Evolutionary conservation across 139 green algal genomes (phyloP), one percentile per base, ranked within the genome.

Genomic region (Haematococcus lacustris): DNA sequence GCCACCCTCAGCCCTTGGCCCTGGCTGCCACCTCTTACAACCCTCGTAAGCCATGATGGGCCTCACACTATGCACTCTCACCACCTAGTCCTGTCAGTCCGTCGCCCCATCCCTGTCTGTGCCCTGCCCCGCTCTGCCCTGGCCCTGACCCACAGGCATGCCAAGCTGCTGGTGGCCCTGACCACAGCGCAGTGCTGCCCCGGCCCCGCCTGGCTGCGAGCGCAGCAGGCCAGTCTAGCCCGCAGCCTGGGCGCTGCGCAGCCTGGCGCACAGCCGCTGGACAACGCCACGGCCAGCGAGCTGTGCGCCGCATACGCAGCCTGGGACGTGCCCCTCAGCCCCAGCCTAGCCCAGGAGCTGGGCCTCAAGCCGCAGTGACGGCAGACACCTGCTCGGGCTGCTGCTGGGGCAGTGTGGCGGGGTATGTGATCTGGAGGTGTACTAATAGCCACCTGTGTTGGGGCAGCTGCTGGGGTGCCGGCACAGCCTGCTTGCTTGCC

Each of bases 131-230:
- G n/a, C n/a, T n/a, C n/a, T n/a, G n/a, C n/a, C n/a, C n/a, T n/a
- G n/a, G n/a, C n/a, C n/a, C n/a, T n/a, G n/a, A n/a, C n/a, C n/a
- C n/a, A n/a, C n/a, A n/a, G n/a, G n/a, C 64, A 51, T 3, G 38
- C 60, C 60, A 71, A 69, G 34, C 70, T 80, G 51, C 70, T 80
- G 39, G 51, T 80, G 70, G 75, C 75, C 39, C 75, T 80, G 6
- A 70, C 70, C 2, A 65, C 70, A 1, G 75, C 75, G 51, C 73
- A 76, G 64, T 71, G 39, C 51, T 80, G 51, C 39, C 75, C 75
- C 0, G 75, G 75, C 5, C 5, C 69, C 34, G 70, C 40, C 1
- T 72, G 67, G 67, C 32, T 72, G 43, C 23, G 47, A 1, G 9
- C 34, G 43, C 67, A 72, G 40, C 67, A 72, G 41, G 47, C 9